Base-by-base conservation (phyloP, 495 filamentous ascomycete species). In the Aspergillus taichungensis region DNA sequence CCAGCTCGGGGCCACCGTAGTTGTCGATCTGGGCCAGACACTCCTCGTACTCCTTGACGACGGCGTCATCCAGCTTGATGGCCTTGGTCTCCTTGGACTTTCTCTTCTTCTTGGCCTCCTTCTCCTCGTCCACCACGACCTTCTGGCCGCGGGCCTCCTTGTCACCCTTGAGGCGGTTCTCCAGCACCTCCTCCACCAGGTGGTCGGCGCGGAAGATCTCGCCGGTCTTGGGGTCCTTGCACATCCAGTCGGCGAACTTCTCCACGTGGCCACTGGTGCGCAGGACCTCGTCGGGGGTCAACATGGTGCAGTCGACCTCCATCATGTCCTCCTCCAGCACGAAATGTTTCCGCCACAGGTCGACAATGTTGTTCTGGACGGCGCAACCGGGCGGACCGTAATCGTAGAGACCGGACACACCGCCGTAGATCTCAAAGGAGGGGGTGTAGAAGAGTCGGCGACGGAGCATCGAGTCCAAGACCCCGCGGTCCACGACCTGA, bases 201-300 rank as follows among this genome's bases (percentile, higher is more conserved):
- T 98, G 92, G 61, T 98, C 92, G 28, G 92, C 89, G 48, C 92
- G 79, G 63, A 96, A 82, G 47, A 96, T 94, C 71, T 97, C 94
- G 57, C 92, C 92, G 54, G 84, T 92, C 72, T 94, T 92, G 42
- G 89, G 88, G 63, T 98, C 92, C 67, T 96, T 96, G 80, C 88
- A 94, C 90, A 96, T 95, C 87, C 87, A 96, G 63, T 97, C 94
- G 53, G 88, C 85, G 63, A 97, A 98, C 64, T 94, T 94, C 52
- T 96, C 92, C 42, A 97, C 92, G 67, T 98, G 92, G 47, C 94
- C 92, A 59, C 82, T 88, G 18, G 92, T 97, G 78, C 96, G 95
- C 37, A 98, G 74, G 8, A 97, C 87, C 34, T 91, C 86, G 48
- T 88, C 76, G 14, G 92, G 92, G 42, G 87, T 94, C 52, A 94